Base-by-base conservation (phyloP, 2,329 filamentous ascomycete genomes). In the Aspergillus costaricaensis region DNA sequence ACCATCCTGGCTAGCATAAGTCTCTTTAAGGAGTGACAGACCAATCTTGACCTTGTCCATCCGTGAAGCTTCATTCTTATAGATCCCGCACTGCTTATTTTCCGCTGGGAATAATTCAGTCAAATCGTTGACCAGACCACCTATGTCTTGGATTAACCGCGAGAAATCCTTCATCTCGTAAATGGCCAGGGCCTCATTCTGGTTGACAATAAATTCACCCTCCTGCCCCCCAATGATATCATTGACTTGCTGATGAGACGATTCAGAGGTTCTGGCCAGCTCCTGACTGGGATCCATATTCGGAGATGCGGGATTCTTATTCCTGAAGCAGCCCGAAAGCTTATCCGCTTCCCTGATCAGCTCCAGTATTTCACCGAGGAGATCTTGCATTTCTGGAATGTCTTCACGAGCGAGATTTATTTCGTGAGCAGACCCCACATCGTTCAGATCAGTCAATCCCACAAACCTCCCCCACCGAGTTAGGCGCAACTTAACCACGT, bases 101-200 rank as follows among this genome's bases (percentile, higher is more conserved):
- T 23, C 23, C 23, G 23, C 57, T 0, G 57, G 57, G 21, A 59
- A 59, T 9, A 55, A 43, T 8, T 59, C 32, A 9, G 44, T 23
- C 30, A 59, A 47, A 5, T 48, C 51, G 19, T 55, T 23, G 12
- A 59, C 57, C 30, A 59, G 10, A 27, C 49, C 21, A 19, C n/a
- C 21, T 4, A 36, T 59, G 21, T 59, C 57, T 21, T 59, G 32
- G 5, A 59, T 59, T 21, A 59, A n/a, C 6, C 57, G 50, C 12
- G 50, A 49, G 44, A 59, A 59, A 19, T 48, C 41, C 51, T 49
- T 55, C 41, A 49, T 32, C 14, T 59, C 10, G 17, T 59, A 59
- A 12, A 59, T 19, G 7, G 23, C 30, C 49, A 27, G 21, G 4
- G 23, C 30, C 8, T 5, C 3, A 17, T 5, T 21, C 2, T 17